Evolutionary conservation across 2,329 filamentous ascomycete species (phyloP), one percentile per base, ranked within the genome.

Genomic region (Coniochaeta sp.): DNA sequence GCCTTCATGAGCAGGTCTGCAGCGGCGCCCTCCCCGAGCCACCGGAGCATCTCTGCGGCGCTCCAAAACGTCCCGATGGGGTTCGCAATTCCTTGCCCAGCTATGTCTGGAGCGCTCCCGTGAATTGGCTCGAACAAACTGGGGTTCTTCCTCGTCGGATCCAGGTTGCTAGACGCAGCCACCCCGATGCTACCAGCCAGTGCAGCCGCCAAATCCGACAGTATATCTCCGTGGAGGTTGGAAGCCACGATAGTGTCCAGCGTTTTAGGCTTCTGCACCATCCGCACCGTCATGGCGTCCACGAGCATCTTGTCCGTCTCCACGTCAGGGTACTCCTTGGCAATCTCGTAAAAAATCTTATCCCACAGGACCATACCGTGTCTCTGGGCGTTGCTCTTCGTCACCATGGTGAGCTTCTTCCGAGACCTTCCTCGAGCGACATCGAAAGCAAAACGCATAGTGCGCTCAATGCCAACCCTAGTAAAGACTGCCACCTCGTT

Each of bases 321-420:
- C 2, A 88, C 84, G 63, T 87, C 83, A 0, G 82, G 81, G 64
- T 82, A 88, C 0, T 86, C 83, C 59, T 72, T 76, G 0, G 79
- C 77, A 16, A 87, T 79, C n/a, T 77, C 74, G 1, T 71, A 69
- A 0, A 82, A 83, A 12, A 88, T 76, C 65, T 86, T 80, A 66
- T 88, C 86, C 86, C 86, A 88, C 64, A 88, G 77, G 0, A 88
- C 85, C 83, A 89, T 86, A 0, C 85, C 85, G 64, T 87, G 85
- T 1, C 85, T 75, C 71, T 87, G 84, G 0, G 85, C 84, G 68
- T 88, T 88, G 59, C 80, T 84, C 73, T 88, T 88, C 1, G 84
- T 87, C 19, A 88, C 85, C 1, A 88, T 78, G 0, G 84, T 88
- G 26, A 88, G 68, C 22, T 79, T 73, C 72, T 85, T 87, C 60